Base-by-base conservation (phyloP, 352 stramenopile species). In the Globisporangium radiosum region DNA sequence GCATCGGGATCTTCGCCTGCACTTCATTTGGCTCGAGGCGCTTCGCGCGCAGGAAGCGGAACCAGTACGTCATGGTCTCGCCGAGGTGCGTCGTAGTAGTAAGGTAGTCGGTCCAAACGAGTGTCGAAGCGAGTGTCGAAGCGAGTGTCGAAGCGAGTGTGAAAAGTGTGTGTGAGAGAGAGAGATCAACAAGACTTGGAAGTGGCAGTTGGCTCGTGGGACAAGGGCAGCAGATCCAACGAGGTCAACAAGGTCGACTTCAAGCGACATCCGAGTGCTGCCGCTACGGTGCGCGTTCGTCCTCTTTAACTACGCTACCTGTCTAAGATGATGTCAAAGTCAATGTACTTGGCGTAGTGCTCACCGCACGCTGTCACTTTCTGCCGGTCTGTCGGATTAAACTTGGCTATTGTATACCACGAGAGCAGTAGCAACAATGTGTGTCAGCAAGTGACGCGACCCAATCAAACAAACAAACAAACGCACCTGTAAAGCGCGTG, bases 311-410 rank as follows among this genome's bases (percentile, higher is more conserved):
- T 25, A 25, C 19, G 19, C 52, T 68, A 83, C 65, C 66, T 69
- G 57, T 80, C 68, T 25, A 90, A 68, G 50, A 90, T 79, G 17
- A 80, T 69, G 57, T 94, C 81, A 71, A 94, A 92, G 65, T 94
- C 68, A 49, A 96, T 83, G 56, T 87, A 71, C 56, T 76, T 76
- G 51, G 79, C 85, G 67, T 97, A 97, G 71, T 96, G 87, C 45
- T 92, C 69, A 45, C 85, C 85, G 54, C 87, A 94, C 36, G 73
- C 73, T n/a, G 73, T 68, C 47, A 94, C 89, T 58, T 90, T 90
- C 37, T 88, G 58, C 19, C 75, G 68, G 60, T 97, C 88, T 13
- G 81, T 87, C 39, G 86, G 80, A 55, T 89, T 91, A 64, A 97
- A 94, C 72, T 97, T 97, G 63, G 83, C 83, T 90, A 58, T 14